phyloP scores from a whole-genome alignment of 495 filamentous ascomycete species.

The Schizothecium vesticola region DNA sequence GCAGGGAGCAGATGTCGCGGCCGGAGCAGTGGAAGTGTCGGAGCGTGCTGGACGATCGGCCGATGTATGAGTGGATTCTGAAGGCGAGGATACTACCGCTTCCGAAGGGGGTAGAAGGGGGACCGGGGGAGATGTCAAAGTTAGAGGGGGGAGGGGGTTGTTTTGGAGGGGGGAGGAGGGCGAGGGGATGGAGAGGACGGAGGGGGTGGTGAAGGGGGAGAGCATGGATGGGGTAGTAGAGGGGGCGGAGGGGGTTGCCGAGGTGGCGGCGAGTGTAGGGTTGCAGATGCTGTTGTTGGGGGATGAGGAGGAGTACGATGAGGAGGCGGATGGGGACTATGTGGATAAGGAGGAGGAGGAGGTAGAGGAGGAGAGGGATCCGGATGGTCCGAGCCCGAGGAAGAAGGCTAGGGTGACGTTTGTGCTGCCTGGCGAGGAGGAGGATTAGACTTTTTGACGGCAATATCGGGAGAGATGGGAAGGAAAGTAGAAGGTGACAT shows the following conservation, averaged over 20 bases:
- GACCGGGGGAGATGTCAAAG: constrained; percentile 48
- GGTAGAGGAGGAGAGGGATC: neutral
- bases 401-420: neutral
- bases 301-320: neutral
- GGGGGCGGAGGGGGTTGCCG: neutral
- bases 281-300: neutral
- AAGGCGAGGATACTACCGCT: constrained; percentile 63
- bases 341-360: neutral
- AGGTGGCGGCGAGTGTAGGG: neutral
- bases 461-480: neutral
- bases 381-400: neutral
- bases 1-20: constrained; percentile 70
- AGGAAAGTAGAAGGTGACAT: neutral
- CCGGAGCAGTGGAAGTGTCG: constrained; percentile 64
- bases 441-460: neutral
- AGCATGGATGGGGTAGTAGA: neutral
- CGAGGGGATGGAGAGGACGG: too few species aligned
- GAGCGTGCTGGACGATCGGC: constrained; percentile 67
- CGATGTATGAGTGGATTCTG: constrained; percentile 74
- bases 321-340: neutral
- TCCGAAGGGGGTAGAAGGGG: constrained; percentile 29
- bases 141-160: constrained; percentile 51
- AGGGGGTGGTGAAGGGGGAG: neutral
- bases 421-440: neutral
- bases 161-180: constrained; percentile 45